Base-by-base conservation (phyloP, 345 rosid genomes). In the Xanthoceras sorbifolium region DNA sequence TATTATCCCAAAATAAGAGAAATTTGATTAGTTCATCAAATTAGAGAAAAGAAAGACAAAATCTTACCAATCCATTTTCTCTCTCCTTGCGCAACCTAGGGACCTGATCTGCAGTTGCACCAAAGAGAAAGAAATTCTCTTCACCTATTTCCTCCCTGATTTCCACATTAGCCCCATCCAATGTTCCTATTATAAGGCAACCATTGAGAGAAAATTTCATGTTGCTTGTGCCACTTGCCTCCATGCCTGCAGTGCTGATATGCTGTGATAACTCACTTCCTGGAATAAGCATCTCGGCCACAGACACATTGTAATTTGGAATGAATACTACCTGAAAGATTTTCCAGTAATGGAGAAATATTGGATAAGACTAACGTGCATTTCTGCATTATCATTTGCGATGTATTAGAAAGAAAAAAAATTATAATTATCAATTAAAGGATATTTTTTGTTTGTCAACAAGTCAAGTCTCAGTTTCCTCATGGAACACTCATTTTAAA, bases 151-250 rank as follows among this genome's bases (percentile, higher is more conserved):
- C 99, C 78, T 93, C 94, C 83, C 98, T 88, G 80, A 95, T 95
- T 88, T 95, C 99, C 52, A 95, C 99, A 79, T 95, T 95, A 76
- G 99, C 99, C 25, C 99, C 99, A 81, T 95, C 99, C 48, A 95
- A 78, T 64, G 99, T 95, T 81, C 99, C 99, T 73, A 95, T 89
- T 67, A 95, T 91, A 77, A 95, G 98, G 86, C 99, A 93, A 68
- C 99, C 99, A 46, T 95, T 95, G 34, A 95, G 91, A 36, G 99
- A 83, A 62, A 95, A 95, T 81, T 95, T 95, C 99, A 95, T 95
- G 89, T 95, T 95, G 93, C 99, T 95, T 46, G 99, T 95, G 61
- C 99, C 99, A 85, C 99, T 95, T 67, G 99, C 99, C 86, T 95
- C 99, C 99, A 95, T 95, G 77, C 99, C 99, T 73, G 98, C 98